A percentile compares a stretch with the other conserved stretches of the same genome.
Evolutionary conservation across 371 early-diverging fungal genomes (phyloP).

Genomic region (Chytridiales sp.): DNA sequence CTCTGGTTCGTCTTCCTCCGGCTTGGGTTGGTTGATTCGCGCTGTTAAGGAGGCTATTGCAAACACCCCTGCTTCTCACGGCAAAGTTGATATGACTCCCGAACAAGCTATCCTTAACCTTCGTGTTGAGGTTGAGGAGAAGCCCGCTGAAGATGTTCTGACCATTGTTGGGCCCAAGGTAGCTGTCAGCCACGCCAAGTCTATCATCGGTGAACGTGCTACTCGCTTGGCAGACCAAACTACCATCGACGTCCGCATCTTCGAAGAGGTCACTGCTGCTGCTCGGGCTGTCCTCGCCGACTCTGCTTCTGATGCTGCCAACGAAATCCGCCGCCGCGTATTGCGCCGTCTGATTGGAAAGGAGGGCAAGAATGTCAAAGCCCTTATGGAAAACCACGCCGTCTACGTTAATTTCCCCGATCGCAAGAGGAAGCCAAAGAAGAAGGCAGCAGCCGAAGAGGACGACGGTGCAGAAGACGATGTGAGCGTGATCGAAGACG

Average conservation of each 20-base stretch:
- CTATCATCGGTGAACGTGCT: slow-evolving; percentile 37
- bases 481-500: slow-evolving; percentile 46
- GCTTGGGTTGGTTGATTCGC: slow-evolving; percentile 39
- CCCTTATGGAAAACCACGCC: slow-evolving; percentile 71
- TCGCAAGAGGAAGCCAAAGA: slow-evolving; percentile 22
- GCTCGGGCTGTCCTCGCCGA: slow-evolving; percentile 28
- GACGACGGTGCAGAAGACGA: slow-evolving; percentile 39
- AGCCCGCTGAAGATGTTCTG: slow-evolving; percentile 28
- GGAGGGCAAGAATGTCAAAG: slow-evolving; percentile 77
- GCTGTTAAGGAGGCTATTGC: slow-evolving; percentile 24
- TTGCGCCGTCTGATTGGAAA: slow-evolving; percentile 88
- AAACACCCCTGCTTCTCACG: slow-evolving; percentile 10
- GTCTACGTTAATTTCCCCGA: slow-evolving; percentile 78
- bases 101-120: slow-evolving; percentile 16
- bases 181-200: slow-evolving; percentile 38
- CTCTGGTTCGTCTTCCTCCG: slow-evolving; percentile 16
- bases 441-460: slow-evolving; percentile 23
- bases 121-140: slow-evolving; percentile 30
- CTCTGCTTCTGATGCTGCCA: slow-evolving; percentile 16
- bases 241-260: slow-evolving; percentile 39
- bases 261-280: slow-evolving; percentile 31
- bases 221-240: slow-evolving; percentile 39
- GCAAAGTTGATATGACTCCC: slow-evolving; percentile 8
- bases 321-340: slow-evolving; percentile 49
- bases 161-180: slow-evolving; percentile 47